Conservation (phyloP, 2,329 filamentous ascomycete species). For the Venturia oleaginea region DNA sequence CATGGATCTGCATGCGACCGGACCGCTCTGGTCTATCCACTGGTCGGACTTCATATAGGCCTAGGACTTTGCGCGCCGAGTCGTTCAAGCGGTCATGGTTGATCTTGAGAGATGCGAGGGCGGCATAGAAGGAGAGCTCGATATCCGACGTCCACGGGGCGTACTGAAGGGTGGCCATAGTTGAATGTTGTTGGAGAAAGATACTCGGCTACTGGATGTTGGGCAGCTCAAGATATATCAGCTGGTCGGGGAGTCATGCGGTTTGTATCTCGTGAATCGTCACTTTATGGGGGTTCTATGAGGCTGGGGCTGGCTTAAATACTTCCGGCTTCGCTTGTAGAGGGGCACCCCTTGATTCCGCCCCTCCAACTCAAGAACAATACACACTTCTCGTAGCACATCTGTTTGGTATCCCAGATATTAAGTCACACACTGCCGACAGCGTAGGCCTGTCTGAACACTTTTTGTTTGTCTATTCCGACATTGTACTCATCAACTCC, state of each 20-base stretch:
- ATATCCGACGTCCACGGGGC: constrained; percentile 89
- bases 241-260: background rate
- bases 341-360: background rate
- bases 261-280: background rate
- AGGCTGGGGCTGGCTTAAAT: background rate
- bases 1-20: constrained; percentile 82
- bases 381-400: background rate
- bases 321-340: background rate
- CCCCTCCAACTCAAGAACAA: background rate
- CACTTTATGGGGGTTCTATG: background rate
- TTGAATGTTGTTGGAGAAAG: background rate
- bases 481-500: too few species aligned
- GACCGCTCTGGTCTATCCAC: constrained; percentile 63
- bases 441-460: too few species aligned
- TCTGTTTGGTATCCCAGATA: too few species aligned
- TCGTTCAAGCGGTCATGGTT: constrained; percentile 96
- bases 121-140: constrained; percentile 88
- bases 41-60: constrained; percentile 77
- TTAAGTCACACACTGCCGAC: too few species aligned
- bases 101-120: constrained; percentile 87
- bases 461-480: too few species aligned
- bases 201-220: background rate
- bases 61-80: constrained; percentile 76
- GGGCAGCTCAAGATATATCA: background rate
- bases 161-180: constrained; percentile 53